Evolutionary conservation across 495 filamentous ascomycete genomes (phyloP).

Genomic region (Podospora pseudocomata): DNA sequence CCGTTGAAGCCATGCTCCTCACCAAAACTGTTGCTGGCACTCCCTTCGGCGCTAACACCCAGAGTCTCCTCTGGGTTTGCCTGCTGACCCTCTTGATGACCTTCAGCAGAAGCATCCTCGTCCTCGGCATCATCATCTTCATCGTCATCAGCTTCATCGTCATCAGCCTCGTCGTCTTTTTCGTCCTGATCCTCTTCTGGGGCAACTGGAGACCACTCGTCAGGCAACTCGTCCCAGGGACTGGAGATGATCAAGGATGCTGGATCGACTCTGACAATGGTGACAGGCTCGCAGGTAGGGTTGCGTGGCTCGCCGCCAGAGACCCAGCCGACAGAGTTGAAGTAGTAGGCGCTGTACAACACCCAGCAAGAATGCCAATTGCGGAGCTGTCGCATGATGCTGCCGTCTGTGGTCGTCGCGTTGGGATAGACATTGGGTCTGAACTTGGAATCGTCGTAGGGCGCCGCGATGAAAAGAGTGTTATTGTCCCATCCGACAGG

Average conservation of each 20-base stretch:
- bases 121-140: constrained; percentile 6
- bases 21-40: background rate
- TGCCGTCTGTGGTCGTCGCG: constrained; percentile 8
- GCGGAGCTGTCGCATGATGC: constrained; percentile 23
- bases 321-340: constrained; percentile 50
- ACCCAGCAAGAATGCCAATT: constrained; percentile 54
- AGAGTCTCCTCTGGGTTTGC: background rate
- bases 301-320: constrained; percentile 48
- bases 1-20: background rate
- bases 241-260: constrained; percentile 13
- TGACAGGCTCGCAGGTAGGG: constrained; percentile 52
- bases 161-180: background rate
- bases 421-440: constrained; percentile 19
- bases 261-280: constrained; percentile 28
- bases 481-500: constrained; percentile 45
- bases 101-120: background rate
- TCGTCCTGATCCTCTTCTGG: background rate
- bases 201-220: background rate
- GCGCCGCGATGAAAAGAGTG: constrained; percentile 43
- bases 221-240: background rate
- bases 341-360: constrained; percentile 49
- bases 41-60: background rate
- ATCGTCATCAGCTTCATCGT: constrained; percentile 9
- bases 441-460: constrained; percentile 43
- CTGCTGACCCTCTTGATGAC: constrained; percentile 1